These are phyloP conservation scores for Chlamydomonas sp. DNA, from an alignment of 139 green algal species.

Conservation along the genomic window DNA sequence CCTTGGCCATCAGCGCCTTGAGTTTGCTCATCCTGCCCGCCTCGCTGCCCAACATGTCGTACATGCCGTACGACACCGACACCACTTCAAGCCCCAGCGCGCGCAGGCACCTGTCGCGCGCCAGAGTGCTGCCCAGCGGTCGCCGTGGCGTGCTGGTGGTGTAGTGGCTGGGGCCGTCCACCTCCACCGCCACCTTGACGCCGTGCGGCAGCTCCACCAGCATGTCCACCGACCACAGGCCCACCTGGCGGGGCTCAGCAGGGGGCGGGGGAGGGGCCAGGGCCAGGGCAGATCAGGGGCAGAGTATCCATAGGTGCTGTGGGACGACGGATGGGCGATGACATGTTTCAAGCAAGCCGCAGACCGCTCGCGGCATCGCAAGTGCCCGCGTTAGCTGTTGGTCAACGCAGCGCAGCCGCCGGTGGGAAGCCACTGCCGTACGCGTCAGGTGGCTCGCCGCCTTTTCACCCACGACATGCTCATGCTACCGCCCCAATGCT, in stretches of 20 bases:
- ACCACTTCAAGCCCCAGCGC: constrained; percentile 2
- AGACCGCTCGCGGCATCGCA: too few species aligned
- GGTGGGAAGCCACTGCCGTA: too few species aligned
- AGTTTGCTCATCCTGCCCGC: too few species aligned
- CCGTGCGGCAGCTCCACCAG: neutral
- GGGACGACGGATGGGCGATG: too few species aligned
- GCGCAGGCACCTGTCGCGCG: neutral
- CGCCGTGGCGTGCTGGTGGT: neutral
- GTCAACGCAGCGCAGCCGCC: too few species aligned
- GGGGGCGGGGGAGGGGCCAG: neutral
- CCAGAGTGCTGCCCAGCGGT: neutral
- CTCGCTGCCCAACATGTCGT: neutral
- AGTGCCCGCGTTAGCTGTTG: too few species aligned
- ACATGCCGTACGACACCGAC: neutral
- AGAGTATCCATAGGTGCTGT: neutral
- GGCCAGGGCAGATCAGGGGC: neutral
- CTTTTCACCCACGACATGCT: too few species aligned
- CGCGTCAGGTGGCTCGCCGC: too few species aligned
- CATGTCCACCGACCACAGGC: constrained; percentile 27
- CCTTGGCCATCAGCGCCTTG: too few species aligned
- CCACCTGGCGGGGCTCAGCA: neutral
- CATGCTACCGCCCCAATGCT: too few species aligned
- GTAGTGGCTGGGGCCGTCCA: constrained; percentile 31
- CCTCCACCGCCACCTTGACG: constrained; percentile 5
- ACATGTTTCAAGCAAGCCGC: too few species aligned